Evolutionary conservation across 176 grass and related monocot species (phyloP).

Genomic region (Elymus sibiricus): DNA sequence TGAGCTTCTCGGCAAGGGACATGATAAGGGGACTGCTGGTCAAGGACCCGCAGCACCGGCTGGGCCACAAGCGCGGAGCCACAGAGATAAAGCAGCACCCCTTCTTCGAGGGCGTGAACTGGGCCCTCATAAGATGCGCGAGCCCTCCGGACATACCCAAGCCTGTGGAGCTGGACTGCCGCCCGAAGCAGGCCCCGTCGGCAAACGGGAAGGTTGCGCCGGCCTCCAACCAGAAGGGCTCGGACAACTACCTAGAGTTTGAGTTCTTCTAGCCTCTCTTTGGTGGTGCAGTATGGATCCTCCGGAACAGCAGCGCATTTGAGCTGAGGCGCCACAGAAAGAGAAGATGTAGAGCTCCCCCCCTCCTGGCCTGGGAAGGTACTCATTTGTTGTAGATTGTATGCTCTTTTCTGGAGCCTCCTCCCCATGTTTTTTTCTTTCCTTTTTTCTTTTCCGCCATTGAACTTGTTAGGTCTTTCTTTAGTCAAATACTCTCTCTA

Average conservation of each 20-base stretch:
- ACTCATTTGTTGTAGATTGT: constrained; percentile 31
- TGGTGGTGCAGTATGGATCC: constrained; percentile 1
- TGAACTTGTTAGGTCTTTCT: constrained; percentile 26
- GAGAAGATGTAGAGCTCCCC: constrained; percentile 13
- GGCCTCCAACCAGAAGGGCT: constrained; percentile 46
- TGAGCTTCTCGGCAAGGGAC: constrained; percentile 74
- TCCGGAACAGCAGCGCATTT: not conserved
- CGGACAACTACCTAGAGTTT: constrained; percentile 77
- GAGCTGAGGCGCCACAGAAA: constrained; percentile 16
- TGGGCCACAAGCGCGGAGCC: constrained; percentile 69
- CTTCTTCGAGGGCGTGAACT: constrained; percentile 87
- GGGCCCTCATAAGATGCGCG: constrained; percentile 76
- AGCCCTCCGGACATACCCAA: constrained; percentile 81
- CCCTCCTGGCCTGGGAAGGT: constrained; percentile 18
- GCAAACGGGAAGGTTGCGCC: constrained; percentile 46
- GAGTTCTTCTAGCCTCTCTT: constrained; percentile 67
- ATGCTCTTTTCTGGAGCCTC: constrained; percentile 6
- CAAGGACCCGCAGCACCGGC: constrained; percentile 75
- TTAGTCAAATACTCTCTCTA: not conserved
- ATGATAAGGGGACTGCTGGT: constrained; percentile 77
- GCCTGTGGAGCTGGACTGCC: constrained; percentile 51
- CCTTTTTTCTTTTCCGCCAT: not conserved
- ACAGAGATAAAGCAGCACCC: constrained; percentile 82
- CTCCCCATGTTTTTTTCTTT: constrained; percentile 7
- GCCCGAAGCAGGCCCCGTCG: constrained; percentile 37